Evolutionary conservation across 2,329 filamentous ascomycete species (phyloP).

Genomic region (Paracoccidioides brasiliensis): DNA sequence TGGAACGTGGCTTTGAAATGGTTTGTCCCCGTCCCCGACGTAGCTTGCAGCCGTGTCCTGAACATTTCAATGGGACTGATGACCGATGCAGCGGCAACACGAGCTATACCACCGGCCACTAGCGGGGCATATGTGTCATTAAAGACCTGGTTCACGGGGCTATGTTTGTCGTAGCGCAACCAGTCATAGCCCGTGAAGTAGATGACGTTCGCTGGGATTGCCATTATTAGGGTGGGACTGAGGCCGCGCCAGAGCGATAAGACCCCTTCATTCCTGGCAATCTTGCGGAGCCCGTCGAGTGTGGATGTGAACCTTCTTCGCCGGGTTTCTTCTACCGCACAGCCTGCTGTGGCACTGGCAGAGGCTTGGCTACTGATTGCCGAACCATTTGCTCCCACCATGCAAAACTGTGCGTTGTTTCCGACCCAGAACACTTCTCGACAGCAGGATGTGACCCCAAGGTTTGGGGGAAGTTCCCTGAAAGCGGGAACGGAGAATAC

Average conservation of each 20-base stretch:
- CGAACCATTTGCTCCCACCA: slow-evolving; percentile 43
- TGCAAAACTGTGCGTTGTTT: slow-evolving; percentile 67
- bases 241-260: slow-evolving; percentile 82
- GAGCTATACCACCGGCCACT: slow-evolving; percentile 63
- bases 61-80: slow-evolving; percentile 93
- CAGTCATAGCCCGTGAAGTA: slow-evolving; percentile 98
- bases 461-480: slow-evolving; percentile 62
- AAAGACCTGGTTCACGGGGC: slow-evolving; percentile 53
- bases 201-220: slow-evolving; percentile 89
- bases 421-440: slow-evolving; percentile 95
- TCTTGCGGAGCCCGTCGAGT: slow-evolving; percentile 83
- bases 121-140: slow-evolving; percentile 66
- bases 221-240: slow-evolving; percentile 89
- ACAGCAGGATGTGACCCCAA: slow-evolving; percentile 89
- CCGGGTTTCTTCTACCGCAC: slow-evolving; percentile 77
- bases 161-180: slow-evolving; percentile 60
- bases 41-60: slow-evolving; percentile 79
- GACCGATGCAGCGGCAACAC: slow-evolving; percentile 64
- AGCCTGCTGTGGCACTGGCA: slow-evolving; percentile 44
- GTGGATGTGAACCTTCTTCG: slow-evolving; percentile 78
- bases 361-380: slow-evolving; percentile 26
- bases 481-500: slow-evolving; percentile 43
- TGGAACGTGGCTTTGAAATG: slow-evolving; percentile 69
- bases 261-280: slow-evolving; percentile 81
- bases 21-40: slow-evolving; percentile 41